These are phyloP conservation scores for Ulmus americana DNA, from an alignment of 331 rosid genomes.

Conservation along the genomic window DNA sequence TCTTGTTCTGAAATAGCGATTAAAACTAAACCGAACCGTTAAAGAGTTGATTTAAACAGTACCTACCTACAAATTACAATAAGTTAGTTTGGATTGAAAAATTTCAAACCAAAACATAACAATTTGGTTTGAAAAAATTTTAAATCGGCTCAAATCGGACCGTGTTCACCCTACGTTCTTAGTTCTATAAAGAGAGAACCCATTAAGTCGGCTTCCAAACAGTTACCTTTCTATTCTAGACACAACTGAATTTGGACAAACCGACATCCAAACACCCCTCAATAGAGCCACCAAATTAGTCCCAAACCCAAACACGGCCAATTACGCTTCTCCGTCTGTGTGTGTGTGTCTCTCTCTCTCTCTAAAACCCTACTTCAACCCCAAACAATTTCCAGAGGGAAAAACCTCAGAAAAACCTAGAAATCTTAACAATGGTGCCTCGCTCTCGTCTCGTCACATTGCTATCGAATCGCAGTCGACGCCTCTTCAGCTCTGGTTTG, in stretches of 20 bases:
- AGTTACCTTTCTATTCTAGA: neutral
- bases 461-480: conserved; percentile 37
- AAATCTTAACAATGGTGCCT: conserved; percentile 44
- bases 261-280: conserved; percentile 25
- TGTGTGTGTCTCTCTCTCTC: neutral
- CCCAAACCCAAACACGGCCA: conserved; percentile 11
- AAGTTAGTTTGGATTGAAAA: too few species aligned
- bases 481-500: conserved; percentile 48
- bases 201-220: conserved; percentile 8
- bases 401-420: neutral
- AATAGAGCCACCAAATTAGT: neutral
- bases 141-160: too few species aligned
- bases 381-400: conserved; percentile 5
- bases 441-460: conserved; percentile 48
- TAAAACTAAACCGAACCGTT: too few species aligned
- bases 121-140: too few species aligned
- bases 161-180: too few species aligned
- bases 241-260: conserved; percentile 1
- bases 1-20: too few species aligned
- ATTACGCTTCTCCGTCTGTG: neutral
- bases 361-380: conserved; percentile 45
- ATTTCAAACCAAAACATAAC: too few species aligned
- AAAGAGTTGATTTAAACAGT: too few species aligned
- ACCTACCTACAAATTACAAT: too few species aligned
- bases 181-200: too few species aligned